Base-by-base conservation (phyloP, 192 early-diverging fungal genomes). In the Backusella morwellensis region DNA sequence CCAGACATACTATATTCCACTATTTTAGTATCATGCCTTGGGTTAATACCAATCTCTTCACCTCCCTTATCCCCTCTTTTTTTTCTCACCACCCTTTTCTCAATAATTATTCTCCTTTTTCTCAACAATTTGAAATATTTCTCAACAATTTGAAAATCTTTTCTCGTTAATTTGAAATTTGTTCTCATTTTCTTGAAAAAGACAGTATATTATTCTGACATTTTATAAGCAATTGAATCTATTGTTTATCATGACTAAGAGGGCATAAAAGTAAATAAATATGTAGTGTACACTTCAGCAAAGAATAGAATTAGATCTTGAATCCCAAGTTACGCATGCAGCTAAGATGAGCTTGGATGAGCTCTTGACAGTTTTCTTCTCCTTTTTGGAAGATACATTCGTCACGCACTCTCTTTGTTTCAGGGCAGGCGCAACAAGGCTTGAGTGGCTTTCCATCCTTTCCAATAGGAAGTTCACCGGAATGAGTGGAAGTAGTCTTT, bases 391-490 rank as follows among this genome's bases (percentile, higher is more conserved):
- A 90, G 54, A 95, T 92, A 74, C 97, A 99, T 40, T 94, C 89
- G 81, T 97, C 96, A 70, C 96, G 90, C 44, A 85, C 89, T 80
- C 91, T 94, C 80, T 97, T 95, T 9, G 97, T 99, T 75, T 99
- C 97, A 36, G 95, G 96, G 79, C 97, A 99, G 21, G 95, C 95
- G 81, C 97, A 99, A 88, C 97, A 99, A 26, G 97, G 97, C 85
- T 97, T 97, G 80, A 90, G 82, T 29, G 87, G 87, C 66, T 88
- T 86, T 75, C 87, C 87, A 66, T 88, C 81, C 74, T 81, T 75
- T 34, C 83, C 85, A 74, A 86, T 82, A 32, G 81, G 82, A 6
- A 84, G 75, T 40, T 78, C 41, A 44, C 81, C 81, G 34, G 81
- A 82, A 50, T 75, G 69, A 29, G 77, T 78, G 21, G 66, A 75